Evolutionary conservation across 371 early-diverging fungal genomes (phyloP), one percentile per base, ranked within the genome.

Genomic region (Saksenaea oblongispora): DNA sequence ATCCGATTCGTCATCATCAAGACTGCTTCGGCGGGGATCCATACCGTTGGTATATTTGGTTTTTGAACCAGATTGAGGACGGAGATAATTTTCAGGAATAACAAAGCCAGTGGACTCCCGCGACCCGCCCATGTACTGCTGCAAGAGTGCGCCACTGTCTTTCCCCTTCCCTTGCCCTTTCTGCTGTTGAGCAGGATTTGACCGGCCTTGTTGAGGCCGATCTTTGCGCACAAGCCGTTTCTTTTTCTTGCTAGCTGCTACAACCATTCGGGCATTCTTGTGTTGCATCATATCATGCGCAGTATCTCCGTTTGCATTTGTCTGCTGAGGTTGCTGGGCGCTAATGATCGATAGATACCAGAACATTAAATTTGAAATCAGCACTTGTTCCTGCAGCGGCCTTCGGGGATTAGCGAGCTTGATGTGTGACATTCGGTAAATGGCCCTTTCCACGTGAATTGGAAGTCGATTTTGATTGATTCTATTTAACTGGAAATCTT

Each of bases 331-430:
- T 13, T 42, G 60, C 34, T 59, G 69, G 10, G 60, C 56, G 22
- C 81, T 83, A 61, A 91, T 87, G 15, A 92, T 83, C 1, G 87
- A 81, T 9, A 98, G 80, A 71, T 96, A 96, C 89, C 94, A 95
- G 74, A 96, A 91, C 96, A 98, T 95, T 73, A 96, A 86, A 66
- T 98, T 98, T 22, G 93, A 92, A 34, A 98, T 91, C 62, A 95
- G 72, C 4, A 98, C 98, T 72, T 98, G 97, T 56, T 98, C 92
- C 54, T 85, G 76, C 18, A 98, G 81, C 1, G 97, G 93, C 5
- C 97, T 87, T 24, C 94, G 84, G 8, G 91, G 91, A 67, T 95
- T 93, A 26, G 97, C 93, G 18, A 98, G 80, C 74, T 98, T 98
- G 56, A 88, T 85, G 62, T 96, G 96, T 0, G 95, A 94, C 15